Base-by-base conservation (phyloP, 1,284 basidiomycete genomes). In the Waitea zeae region DNA sequence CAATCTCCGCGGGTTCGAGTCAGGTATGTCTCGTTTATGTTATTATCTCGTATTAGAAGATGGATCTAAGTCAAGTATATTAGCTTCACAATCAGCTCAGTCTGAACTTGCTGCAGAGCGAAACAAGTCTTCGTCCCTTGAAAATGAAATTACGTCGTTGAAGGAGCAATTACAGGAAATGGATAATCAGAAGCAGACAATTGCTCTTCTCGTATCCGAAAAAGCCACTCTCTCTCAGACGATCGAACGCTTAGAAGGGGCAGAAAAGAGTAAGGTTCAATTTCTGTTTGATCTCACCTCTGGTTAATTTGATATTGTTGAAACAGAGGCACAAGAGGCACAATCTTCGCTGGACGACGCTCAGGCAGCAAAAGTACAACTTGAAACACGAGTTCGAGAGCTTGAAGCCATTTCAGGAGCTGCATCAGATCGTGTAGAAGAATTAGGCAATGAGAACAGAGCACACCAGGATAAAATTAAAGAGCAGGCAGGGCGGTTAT, bases 111-210 rank as follows among this genome's bases (percentile, higher is more conserved):
- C 36, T 30, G 35, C 22, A 15, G 42, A 40, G 30, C 24, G 24
- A 9, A 26, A n/a, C 24, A 26, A 26, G 24, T 26, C 20, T 28
- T 14, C 13, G 17, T 3, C 34, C 15, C 17, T 17, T 4, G 15
- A 14, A 4, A 29, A 28, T 4, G n/a, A 17, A 11, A 22, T 41
- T 18, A 40, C 43, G 31, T 47, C 54, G 22, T 48, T 60, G 5
- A 49, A 57, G 20, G 51, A 52, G 31, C 49, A 58, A 3, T 50
- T 44, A 3, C 35, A 43, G 3, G 44, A 52, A 20, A 49, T 64
- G 20, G 57, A 66, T 44, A 75, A 64, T 43, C 70, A 73, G 42
- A 67, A 67, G 40, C 67, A 58, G 37, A 57, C 57, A 2, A 60
- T 60, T 29, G 45, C 51, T 1, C 36, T 60, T 4, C 45, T 60